A percentile compares a stretch with the other conserved stretches of the same genome.
Evolutionary conservation across 1,284 basidiomycete genomes (phyloP).

Genomic region (Sanghuangporus weigelae): DNA sequence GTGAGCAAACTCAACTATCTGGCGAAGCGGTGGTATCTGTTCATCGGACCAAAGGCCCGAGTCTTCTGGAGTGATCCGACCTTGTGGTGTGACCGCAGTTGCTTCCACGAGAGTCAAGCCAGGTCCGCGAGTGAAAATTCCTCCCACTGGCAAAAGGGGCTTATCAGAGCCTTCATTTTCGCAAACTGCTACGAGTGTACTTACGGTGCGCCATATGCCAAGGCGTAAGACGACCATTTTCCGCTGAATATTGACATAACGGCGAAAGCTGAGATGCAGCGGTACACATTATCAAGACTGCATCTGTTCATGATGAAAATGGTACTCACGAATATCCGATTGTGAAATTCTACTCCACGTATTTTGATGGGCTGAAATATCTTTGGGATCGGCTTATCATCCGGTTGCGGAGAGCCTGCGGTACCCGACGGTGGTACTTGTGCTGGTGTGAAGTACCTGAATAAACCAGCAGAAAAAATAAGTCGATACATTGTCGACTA

Average conservation of each 20-base stretch:
- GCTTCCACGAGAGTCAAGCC: slow-evolving; percentile 54
- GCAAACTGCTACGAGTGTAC: slow-evolving; percentile 13
- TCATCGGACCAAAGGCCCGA: slow-evolving; percentile 48
- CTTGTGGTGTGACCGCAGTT: slow-evolving; percentile 55
- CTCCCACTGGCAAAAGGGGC: slow-evolving; percentile 32
- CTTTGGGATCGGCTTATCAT: slow-evolving; percentile 43
- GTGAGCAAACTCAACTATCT: slow-evolving; percentile 55
- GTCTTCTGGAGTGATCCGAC: slow-evolving; percentile 50
- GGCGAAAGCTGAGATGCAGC: slow-evolving; percentile 32
- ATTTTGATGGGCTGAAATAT: slow-evolving; percentile 63
- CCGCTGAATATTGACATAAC: slow-evolving; percentile 60
- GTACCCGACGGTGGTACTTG: slow-evolving; percentile 48
- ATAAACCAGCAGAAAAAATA: not conserved
- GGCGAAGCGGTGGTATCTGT: slow-evolving; percentile 49
- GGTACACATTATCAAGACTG: not conserved
- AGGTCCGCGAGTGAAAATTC: slow-evolving; percentile 44
- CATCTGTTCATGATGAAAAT: not conserved
- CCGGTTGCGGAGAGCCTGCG: slow-evolving; percentile 37
- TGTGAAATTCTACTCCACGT: slow-evolving; percentile 38
- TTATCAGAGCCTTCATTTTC: not conserved
- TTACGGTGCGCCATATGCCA: slow-evolving; percentile 49
- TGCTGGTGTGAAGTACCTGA: slow-evolving; percentile 46
- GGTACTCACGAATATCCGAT: slow-evolving; percentile 32
- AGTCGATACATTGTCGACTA: not conserved
- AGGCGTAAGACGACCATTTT: slow-evolving; percentile 47